phyloP scores from a whole-genome alignment of 2,329 filamentous ascomycete genomes.

The Aaosphaeria arxii region DNA sequence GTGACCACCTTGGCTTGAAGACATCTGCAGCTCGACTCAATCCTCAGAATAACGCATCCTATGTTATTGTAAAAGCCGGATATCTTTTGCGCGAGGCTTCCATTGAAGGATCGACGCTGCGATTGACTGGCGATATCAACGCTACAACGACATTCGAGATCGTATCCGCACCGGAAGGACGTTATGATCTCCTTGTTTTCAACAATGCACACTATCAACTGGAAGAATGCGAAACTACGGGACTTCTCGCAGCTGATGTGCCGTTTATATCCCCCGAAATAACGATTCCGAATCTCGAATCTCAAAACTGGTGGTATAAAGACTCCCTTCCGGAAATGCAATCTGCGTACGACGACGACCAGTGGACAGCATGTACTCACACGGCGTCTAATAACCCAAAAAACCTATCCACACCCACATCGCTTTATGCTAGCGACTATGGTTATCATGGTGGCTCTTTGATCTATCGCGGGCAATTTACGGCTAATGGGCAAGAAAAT shows the following conservation, averaged over 20 bases:
- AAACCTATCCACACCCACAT: neutral
- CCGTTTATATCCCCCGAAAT: constrained; percentile 51
- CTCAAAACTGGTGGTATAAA: constrained; percentile 65
- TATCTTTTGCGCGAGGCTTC: constrained; percentile 63
- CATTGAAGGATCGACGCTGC: constrained; percentile 54
- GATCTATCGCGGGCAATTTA: no score
- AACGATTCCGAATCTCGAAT: constrained; percentile 55
- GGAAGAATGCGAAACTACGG: constrained; percentile 39
- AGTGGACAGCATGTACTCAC: constrained; percentile 51
- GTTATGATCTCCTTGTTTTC: constrained; percentile 52
- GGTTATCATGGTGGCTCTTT: no score
- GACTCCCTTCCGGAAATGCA: constrained; percentile 70
- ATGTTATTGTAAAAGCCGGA: constrained; percentile 60
- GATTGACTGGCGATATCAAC: constrained; percentile 70
- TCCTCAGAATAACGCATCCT: constrained; percentile 23
- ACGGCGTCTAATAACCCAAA: neutral
- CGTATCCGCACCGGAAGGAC: constrained; percentile 45
- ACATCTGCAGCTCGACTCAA: no score
- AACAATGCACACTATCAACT: constrained; percentile 60
- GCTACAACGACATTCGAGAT: constrained; percentile 65
- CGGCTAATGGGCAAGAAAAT: no score
- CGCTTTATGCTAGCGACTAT: no score
- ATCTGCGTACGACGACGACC: constrained; percentile 63
- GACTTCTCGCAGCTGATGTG: constrained; percentile 52
- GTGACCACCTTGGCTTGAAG: no score